Conservation (phyloP, 1,284 basidiomycete species). For the Athelia psychrophila region DNA sequence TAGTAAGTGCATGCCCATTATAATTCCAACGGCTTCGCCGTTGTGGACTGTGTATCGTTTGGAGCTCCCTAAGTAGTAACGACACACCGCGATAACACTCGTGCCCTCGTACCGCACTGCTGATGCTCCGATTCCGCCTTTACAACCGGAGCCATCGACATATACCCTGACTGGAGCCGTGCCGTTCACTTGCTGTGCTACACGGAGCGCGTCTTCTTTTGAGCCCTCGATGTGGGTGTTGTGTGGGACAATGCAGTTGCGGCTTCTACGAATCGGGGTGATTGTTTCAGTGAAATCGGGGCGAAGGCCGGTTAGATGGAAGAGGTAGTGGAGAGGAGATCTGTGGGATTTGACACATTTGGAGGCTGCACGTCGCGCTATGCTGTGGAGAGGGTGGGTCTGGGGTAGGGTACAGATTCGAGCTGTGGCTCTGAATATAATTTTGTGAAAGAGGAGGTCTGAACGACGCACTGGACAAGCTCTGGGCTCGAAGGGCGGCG, state of each 20-base stretch:
- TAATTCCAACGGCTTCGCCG: constrained; percentile 23
- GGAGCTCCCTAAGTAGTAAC: constrained; percentile 18
- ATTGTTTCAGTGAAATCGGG: not conserved
- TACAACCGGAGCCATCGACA: constrained; percentile 17
- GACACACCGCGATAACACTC: constrained; percentile 4
- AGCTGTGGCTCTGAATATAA: constrained; percentile 4
- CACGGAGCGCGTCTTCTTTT: not conserved
- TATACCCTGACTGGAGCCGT: constrained; percentile 2
- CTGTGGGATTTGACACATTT: not conserved
- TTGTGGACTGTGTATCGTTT: constrained; percentile 27
- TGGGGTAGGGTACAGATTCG: constrained; percentile 8
- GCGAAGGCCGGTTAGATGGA: not conserved
- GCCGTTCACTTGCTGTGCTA: not conserved
- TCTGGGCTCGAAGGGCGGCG: too few relatives aligned
- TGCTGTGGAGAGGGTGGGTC: constrained; percentile 4
- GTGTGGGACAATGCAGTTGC: not conserved
- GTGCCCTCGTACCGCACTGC: constrained; percentile 11
- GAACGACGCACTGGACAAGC: too few relatives aligned
- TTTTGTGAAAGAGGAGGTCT: constrained; percentile 8
- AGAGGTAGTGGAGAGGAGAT: constrained; percentile 1
- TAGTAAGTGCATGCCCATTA: constrained; percentile 14
- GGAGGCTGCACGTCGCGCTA: not conserved
- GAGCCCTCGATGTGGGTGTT: not conserved
- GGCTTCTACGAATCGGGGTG: not conserved
- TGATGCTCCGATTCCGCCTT: constrained; percentile 18